Evolutionary conservation across 2,329 filamentous ascomycete genomes (phyloP).

Genomic region (Aotearoamyces nothofagi): DNA sequence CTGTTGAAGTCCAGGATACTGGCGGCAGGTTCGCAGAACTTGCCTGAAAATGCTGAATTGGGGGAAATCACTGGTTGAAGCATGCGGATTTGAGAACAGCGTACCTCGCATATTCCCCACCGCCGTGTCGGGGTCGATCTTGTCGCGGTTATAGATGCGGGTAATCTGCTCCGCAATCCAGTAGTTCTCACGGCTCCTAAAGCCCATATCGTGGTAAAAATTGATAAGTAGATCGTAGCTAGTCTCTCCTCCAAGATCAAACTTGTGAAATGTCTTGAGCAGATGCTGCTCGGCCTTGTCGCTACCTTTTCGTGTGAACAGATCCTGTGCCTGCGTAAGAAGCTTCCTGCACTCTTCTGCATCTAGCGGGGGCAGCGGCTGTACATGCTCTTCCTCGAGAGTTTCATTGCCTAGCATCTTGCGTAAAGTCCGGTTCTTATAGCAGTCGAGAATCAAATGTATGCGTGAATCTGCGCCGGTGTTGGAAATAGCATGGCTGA

Average conservation of each 20-base stretch:
- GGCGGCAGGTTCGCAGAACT: slow-evolving; percentile 1
- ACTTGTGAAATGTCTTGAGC: slow-evolving; percentile 1
- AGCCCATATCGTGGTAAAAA: slow-evolving; percentile 1
- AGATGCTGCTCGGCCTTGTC: slow-evolving; percentile 1
- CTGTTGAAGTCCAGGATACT: slow-evolving; percentile 1
- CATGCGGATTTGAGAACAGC: slow-evolving; percentile 1
- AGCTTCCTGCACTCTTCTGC: neutral
- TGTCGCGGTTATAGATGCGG: neutral
- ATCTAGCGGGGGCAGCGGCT: slow-evolving; percentile 1
- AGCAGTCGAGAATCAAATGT: slow-evolving; percentile 1
- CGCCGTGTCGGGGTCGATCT: slow-evolving; percentile 1
- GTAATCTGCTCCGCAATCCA: slow-evolving; percentile 1
- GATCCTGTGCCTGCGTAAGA: slow-evolving; percentile 1
- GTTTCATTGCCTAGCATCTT: slow-evolving; percentile 1
- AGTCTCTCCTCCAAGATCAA: slow-evolving; percentile 1
- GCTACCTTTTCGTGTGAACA: neutral
- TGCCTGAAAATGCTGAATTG: neutral
- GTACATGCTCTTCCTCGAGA: slow-evolving; percentile 1
- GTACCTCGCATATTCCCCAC: neutral
- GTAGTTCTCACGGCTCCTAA: slow-evolving; percentile 1
- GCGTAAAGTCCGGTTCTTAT: slow-evolving; percentile 1
- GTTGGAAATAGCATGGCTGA: slow-evolving; percentile 3
- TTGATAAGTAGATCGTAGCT: slow-evolving; percentile 1
- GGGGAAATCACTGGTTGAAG: slow-evolving; percentile 1
- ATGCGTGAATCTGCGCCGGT: neutral